Evolutionary conservation across 73 alveolate genomes (phyloP), one percentile per base, ranked within the genome.

Genomic region (Breviolum minutum): DNA sequence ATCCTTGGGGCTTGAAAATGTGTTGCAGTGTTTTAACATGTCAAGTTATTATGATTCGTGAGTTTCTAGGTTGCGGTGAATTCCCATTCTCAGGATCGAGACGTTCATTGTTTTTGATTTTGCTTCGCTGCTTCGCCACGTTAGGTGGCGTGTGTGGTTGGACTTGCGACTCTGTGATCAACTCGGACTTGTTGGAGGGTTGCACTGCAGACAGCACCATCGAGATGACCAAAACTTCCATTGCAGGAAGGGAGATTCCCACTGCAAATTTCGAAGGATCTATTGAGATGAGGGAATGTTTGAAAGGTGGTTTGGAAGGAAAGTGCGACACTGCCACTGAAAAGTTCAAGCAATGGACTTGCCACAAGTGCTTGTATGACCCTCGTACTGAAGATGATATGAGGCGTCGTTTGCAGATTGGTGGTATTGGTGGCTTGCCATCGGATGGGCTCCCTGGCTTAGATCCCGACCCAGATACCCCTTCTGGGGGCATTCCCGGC

Each of bases 151-250:
- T 92, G 8, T 92, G 98, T 48, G 98, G 98, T 32, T 92, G 98
- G 98, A 92, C 98, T 12, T 92, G 98, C 40, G 98, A 92, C 81
- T 92, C 98, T 16, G 98, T 92, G 91, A 63, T 92, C 73, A 92
- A 74, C 90, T 74, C 91, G 19, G 73, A 92, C 90, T 76, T 92
- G 98, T 68, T 92, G 66, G 91, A 92, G 98, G 98, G 98, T 5
- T 92, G 98, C 98, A 92, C 98, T 2, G 98, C 98, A 30, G 98
- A 92, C 98, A 92, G 98, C 98, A 92, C 98, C 98, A 92, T 92
- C 26, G 74, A 92, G 98, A 92, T 92, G 98, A 92, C 98, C 48
- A 54, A 80, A 26, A n/a, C 82, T 68, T 92, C 98, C 89, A 81
- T 92, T 19, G 98, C 98, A 20, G 98, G 98, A 24, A 63, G 98